Base-by-base conservation (phyloP, 495 filamentous ascomycete genomes). In the Lindgomyces ingoldianus region DNA sequence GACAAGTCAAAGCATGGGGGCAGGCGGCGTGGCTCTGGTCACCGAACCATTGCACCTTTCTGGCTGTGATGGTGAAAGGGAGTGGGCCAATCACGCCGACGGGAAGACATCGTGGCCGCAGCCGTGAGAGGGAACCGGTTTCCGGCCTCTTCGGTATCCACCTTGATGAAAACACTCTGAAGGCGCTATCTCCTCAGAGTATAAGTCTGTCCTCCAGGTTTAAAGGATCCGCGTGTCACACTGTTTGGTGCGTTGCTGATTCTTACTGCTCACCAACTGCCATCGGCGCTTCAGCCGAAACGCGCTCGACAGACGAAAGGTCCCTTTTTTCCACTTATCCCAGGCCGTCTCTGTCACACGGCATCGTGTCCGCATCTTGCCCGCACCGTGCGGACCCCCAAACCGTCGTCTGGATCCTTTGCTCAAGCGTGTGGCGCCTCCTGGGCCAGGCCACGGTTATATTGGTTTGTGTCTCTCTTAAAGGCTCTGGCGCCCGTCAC, bases 381-480 rank as follows among this genome's bases (percentile, higher is more conserved):
- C n/a, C n/a, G n/a, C n/a, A n/a, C n/a, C n/a, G n/a, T n/a, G n/a
- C n/a, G n/a, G n/a, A n/a, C n/a, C n/a, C n/a, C n/a, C n/a, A n/a
- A n/a, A n/a, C n/a, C n/a, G n/a, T 24, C 18, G 48, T 52, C 48
- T 52, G 19, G 19, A 27, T 48, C 48, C 25, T 9, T 29, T 22
- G 18, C 25, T 52, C 10, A 22, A 52, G 18, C 12, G 19, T 29
- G 48, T 52, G 48, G 48, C 48, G 48, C 48, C 48, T 27, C 48
- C 22, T 22, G 48, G 22, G 3, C 24, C 3, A 9, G 8, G 4
- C n/a, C 6, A 8, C 6, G 33, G 33, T 6, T 39, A 39, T 39
- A 39, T 39, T 39, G 33, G 33, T 39, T 22, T 47, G 14, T 4
- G 4, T 47, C 44, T 4, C 4, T 47, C 44, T n/a, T 47, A n/a